These are phyloP conservation scores for Alternaria sp. DNA, from an alignment of 2,329 filamentous ascomycete genomes.

Conservation along the genomic window DNA sequence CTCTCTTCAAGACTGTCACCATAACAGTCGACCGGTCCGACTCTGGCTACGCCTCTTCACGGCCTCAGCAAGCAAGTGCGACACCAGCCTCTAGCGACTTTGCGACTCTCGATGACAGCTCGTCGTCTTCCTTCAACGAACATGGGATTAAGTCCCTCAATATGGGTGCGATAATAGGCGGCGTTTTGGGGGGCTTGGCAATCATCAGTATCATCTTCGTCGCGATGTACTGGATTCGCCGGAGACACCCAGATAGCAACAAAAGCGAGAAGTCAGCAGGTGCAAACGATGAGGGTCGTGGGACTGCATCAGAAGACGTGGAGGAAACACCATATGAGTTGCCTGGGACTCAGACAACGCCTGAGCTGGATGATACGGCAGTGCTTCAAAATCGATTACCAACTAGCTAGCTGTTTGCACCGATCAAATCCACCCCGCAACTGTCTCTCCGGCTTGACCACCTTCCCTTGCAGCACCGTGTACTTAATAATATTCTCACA, in stretches of 20 bases:
- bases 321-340: not conserved
- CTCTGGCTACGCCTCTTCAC: not conserved
- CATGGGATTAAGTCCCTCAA: fast-evolving
- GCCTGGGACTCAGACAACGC: not conserved
- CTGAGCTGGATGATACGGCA: not conserved
- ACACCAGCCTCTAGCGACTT: fast-evolving
- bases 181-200: not conserved
- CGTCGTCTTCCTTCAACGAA: not conserved
- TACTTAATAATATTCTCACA: constrained; percentile 91
- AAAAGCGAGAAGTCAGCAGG: not conserved
- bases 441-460: constrained; percentile 87
- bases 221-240: not conserved
- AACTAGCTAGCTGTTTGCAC: constrained; percentile 79
- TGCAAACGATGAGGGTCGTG: not conserved
- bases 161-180: not conserved
- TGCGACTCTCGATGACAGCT: not conserved
- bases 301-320: not conserved
- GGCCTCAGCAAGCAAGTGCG: fast-evolving
- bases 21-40: not conserved
- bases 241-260: not conserved
- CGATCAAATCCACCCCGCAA: constrained; percentile 91
- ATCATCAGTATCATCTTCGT: not conserved
- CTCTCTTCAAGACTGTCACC: not conserved
- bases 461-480: constrained; percentile 90
- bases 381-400: constrained; percentile 59